Conservation (phyloP, 805 yeast genomes). For the Cyberlindnera sargentensis region DNA sequence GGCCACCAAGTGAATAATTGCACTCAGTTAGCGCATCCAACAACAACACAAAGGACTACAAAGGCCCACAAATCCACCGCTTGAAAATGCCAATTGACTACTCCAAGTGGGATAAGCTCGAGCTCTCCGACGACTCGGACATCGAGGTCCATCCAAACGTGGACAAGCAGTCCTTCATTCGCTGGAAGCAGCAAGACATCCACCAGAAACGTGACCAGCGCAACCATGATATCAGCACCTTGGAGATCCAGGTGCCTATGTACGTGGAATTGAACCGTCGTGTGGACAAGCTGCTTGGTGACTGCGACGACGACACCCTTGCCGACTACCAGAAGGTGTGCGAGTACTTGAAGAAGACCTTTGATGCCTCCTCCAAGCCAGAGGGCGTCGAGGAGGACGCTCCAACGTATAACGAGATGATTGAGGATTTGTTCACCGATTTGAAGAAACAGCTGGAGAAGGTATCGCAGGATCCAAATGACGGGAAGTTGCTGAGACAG, state of each 20-base stretch:
- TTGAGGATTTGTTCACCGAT: slow-evolving; percentile 81
- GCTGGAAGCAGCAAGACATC: slow-evolving; percentile 96
- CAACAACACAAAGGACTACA: too few species aligned
- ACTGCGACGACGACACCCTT: slow-evolving; percentile 35
- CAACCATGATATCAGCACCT: slow-evolving; percentile 66
- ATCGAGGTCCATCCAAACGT: slow-evolving; percentile 98
- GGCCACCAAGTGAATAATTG: too few species aligned
- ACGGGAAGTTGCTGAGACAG: slow-evolving; percentile 31
- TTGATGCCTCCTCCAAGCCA: slow-evolving; percentile 54
- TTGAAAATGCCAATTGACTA: slow-evolving; percentile 75
- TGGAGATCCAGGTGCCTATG: slow-evolving; percentile 75
- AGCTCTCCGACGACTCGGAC: slow-evolving; percentile 93
- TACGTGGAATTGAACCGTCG: slow-evolving; percentile 67
- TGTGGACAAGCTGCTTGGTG: slow-evolving; percentile 53
- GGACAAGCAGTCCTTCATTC: slow-evolving; percentile 84
- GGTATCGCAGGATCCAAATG: slow-evolving; percentile 37
- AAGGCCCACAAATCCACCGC: not conserved
- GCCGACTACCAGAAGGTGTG: slow-evolving; percentile 27
- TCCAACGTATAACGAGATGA: slow-evolving; percentile 84
- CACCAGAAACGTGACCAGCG: slow-evolving; percentile 86
- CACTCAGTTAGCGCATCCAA: too few species aligned
- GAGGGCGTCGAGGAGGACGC: slow-evolving; percentile 37
- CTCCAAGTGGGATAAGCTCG: slow-evolving; percentile 97
- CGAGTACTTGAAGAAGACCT: slow-evolving; percentile 39
- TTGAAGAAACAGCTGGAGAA: slow-evolving; percentile 52